These are phyloP conservation scores for Physcomitrium patens DNA, from an alignment of 225 moss, liverwort and hornwort genomes.

Conservation along the genomic window DNA sequence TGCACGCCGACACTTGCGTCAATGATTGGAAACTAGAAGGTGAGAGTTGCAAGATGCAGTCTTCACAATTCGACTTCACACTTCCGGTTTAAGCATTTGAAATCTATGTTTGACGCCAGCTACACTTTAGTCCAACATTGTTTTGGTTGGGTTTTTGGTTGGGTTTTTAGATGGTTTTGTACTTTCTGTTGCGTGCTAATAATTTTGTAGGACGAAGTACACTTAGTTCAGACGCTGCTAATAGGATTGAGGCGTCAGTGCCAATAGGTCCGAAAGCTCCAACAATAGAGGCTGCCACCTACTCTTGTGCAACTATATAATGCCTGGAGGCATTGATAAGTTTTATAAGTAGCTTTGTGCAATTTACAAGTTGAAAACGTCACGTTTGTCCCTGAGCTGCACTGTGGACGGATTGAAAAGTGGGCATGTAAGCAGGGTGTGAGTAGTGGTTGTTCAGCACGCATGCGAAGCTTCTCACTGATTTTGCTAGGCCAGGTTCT, in stretches of 20 bases:
- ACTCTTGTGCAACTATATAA: neutral
- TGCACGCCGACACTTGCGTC: no score
- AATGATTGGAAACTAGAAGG: no score
- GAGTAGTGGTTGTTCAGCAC: constrained; percentile 39
- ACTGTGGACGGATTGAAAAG: constrained; percentile 42
- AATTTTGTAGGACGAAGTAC: constrained; percentile 44
- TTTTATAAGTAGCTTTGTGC: neutral
- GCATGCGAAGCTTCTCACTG: constrained; percentile 43
- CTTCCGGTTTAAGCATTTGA: no score
- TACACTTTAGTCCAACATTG: no score
- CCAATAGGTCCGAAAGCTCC: constrained; percentile 45
- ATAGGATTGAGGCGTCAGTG: constrained; percentile 39
- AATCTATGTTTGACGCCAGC: no score
- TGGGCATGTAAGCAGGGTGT: constrained; percentile 48
- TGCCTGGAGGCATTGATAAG: neutral
- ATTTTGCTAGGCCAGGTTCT: constrained; percentile 46
- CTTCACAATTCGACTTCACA: no score
- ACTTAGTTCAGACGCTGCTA: constrained; percentile 31
- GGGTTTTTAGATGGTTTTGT: neutral
- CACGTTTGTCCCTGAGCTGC: constrained; percentile 35
- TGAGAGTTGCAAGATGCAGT: no score
- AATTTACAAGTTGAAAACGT: constrained; percentile 21
- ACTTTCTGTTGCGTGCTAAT: constrained; percentile 28
- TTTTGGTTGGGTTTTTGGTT: no score
- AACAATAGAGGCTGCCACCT: constrained; percentile 35